phyloP scores from a whole-genome alignment of 2,329 filamentous ascomycete species.

The Colletotrichum acutatum region DNA sequence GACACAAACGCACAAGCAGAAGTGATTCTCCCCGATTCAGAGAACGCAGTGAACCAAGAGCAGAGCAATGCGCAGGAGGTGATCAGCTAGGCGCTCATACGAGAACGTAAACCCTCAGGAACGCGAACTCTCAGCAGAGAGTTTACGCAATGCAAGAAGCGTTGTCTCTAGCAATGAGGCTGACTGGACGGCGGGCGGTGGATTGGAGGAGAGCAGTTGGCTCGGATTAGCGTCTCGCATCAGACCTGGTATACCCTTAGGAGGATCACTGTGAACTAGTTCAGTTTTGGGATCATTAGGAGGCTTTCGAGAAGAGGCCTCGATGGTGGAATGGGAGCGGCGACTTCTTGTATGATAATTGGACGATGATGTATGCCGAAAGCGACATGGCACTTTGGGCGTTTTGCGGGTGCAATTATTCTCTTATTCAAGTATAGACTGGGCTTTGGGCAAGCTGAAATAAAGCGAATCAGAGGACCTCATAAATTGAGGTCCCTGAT shows the following conservation, averaged over 20 bases:
- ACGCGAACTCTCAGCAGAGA: neutral
- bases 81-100: conserved; percentile 41
- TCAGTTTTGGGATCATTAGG: neutral
- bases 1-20: conserved; percentile 77
- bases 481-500: neutral
- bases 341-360: conserved; percentile 35
- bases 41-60: conserved; percentile 51
- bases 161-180: conserved; percentile 5
- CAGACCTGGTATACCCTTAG: conserved; percentile 4
- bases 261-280: neutral
- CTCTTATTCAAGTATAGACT: conserved; percentile 28
- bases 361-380: conserved; percentile 33
- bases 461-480: neutral
- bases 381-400: conserved; percentile 31
- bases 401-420: conserved; percentile 33
- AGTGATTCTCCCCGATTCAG: conserved; percentile 72
- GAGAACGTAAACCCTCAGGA: neutral
- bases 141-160: conserved; percentile 1
- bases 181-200: neutral
- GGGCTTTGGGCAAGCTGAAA: conserved; percentile 17
- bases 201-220: neutral
- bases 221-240: conserved; percentile 2
- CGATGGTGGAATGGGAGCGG: conserved; percentile 13
- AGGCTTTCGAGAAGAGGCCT: conserved; percentile 8
- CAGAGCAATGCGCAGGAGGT: conserved; percentile 50